Base-by-base conservation (phyloP, 2,329 filamentous ascomycete species). In the Cercospora nicotianae region DNA sequence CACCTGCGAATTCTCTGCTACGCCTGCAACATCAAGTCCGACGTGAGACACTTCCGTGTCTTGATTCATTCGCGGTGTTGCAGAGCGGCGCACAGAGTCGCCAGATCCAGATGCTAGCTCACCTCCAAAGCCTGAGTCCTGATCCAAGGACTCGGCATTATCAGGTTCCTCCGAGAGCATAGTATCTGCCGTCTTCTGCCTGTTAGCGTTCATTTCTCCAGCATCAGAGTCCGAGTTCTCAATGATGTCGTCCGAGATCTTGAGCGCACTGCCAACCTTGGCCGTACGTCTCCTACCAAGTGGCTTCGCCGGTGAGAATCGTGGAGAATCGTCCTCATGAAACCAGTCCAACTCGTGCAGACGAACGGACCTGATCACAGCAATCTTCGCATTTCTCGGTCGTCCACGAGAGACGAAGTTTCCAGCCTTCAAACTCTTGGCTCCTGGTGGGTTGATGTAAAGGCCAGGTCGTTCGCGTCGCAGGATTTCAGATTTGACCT, bases 391-490 rank as follows among this genome's bases (percentile, higher is more conserved):
- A 65, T 81, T 83, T 16, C 75, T 76, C 8, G 81, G 82, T 30
- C 82, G 77, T 26, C 83, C 83, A 48, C 75, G 26, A 48, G 71
- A 60, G 18, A 67, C 60, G 26, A 72, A 68, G 72, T 73, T 67
- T 72, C 77, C 57, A 66, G 64, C 48, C 58, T 78, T 77, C 28
- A 70, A 42, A 18, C 73, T 73, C 13, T 71, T 74, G n/a, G 80
- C 81, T 16, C 80, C 80, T 26, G 79, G 80, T n/a, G 81, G 81
- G 66, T 84, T 80, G 63, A 83, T 74, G 67, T 82, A 83, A 0
- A 84, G 63, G 0, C 81, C 81, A 39, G 80, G 77, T 4, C 72
- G 69, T 8, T 72, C 62, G 30, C 76, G 76, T n/a, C 72, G 70
- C 28, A 75, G 67, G n/a, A 80, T 75, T 9, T 75, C 72, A 5